Base-by-base conservation (phyloP, 2,329 filamentous ascomycete species). In the Ophiosphaerella korrae region DNA sequence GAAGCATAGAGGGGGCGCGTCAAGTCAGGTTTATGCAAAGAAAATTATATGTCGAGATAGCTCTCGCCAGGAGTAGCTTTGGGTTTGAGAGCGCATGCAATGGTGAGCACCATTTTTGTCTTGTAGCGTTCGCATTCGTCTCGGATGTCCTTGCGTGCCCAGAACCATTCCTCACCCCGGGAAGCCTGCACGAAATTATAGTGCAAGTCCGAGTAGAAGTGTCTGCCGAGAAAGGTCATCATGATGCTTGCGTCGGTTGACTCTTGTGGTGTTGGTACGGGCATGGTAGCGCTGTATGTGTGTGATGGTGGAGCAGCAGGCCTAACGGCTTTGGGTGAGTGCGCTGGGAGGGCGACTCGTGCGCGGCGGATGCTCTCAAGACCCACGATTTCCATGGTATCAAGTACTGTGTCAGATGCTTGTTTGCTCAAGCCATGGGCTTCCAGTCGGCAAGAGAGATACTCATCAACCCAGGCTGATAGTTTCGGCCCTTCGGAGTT, bases 311-410 rank as follows among this genome's bases (percentile, higher is more conserved):
- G 46, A 5, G 48, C 49, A 16, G 46, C 52, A 7, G 41, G 16
- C 8, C 43, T 11, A 37, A 55, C 35, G 38, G 40, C 35, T 31
- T 47, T 56, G 14, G 55, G 55, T 2, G 58, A 58, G 4, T 63
- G 53, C 3, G 58, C 59, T 3, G 64, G 61, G 6, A 67, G 55
- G 11, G 63, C 63, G 39, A 67, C 55, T n/a, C 63, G 55, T 13
- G 63, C 64, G 16, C 64, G 62, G 16, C 63, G 62, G 16, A 67
- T 63, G 49, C 64, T 66, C 6, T 66, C 61, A 7, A 67, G 50
- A 1, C 62, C 63, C 14, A 67, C 64, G 21, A 66, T 66, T 40
- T 66, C 64, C 60, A 67, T 64, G 3, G 63, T 67, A 41, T 67
- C 63, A 31, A 67, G 59, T 9, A 67, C 58, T 14, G 57, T 66